phyloP scores from a whole-genome alignment of 805 yeast genomes.

The Candida adriatica region DNA sequence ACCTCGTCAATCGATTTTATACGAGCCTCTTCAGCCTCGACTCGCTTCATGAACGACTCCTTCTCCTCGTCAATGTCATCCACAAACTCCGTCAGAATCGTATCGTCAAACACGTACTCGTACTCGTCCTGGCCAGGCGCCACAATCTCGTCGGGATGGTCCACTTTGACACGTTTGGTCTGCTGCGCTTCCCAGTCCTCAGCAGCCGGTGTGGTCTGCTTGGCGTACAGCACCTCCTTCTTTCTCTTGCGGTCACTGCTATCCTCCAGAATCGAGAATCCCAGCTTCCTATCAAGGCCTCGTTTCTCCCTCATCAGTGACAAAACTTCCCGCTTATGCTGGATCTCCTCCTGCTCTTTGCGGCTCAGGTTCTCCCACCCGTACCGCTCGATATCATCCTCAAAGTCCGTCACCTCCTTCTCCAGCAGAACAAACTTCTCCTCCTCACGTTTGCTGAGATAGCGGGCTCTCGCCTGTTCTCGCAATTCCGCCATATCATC shows the following conservation, averaged over 20 bases:
- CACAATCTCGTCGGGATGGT: conserved; percentile 34
- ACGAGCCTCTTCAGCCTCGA: conserved; percentile 28
- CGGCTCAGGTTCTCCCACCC: conserved; percentile 49
- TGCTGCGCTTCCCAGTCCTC: conserved; percentile 22
- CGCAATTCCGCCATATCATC: conserved; percentile 31
- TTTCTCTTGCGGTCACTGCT: conserved; percentile 50
- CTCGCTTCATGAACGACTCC: conserved; percentile 28
- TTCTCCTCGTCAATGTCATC: conserved; percentile 31
- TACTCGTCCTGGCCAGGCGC: conserved; percentile 41
- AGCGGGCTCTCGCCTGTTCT: conserved; percentile 40
- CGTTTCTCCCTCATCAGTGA: conserved; percentile 35
- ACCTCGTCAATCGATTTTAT: conserved; percentile 29
- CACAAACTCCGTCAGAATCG: conserved; percentile 50
- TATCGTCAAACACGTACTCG: conserved; percentile 74
- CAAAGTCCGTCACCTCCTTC: conserved; percentile 42
- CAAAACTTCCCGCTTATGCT: conserved; percentile 43
- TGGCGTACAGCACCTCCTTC: conserved; percentile 38
- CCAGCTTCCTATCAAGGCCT: conserved; percentile 26
- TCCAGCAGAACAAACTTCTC: conserved; percentile 36
- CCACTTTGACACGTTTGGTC: conserved; percentile 17
- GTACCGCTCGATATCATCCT: conserved; percentile 38
- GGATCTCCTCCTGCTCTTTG: conserved; percentile 45
- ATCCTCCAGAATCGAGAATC: conserved; percentile 53
- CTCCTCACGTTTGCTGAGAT: conserved; percentile 41
- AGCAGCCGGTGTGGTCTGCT: conserved; percentile 32